A percentile compares a stretch with the other conserved stretches of the same genome.
Evolutionary conservation across 345 rosid genomes (phyloP).

Genomic region (Firmiana major): DNA sequence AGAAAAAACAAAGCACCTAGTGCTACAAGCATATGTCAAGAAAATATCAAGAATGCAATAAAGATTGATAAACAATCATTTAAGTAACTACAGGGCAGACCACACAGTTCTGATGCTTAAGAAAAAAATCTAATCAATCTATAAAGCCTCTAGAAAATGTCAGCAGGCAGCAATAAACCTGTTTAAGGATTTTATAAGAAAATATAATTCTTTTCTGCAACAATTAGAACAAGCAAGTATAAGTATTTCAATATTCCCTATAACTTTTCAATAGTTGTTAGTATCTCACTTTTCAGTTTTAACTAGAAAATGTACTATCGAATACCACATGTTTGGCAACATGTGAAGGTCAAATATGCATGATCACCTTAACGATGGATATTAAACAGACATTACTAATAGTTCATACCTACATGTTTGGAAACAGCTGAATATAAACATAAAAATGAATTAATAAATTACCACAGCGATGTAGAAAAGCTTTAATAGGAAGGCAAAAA

Average conservation of each 20-base stretch:
- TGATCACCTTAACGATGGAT: neutral
- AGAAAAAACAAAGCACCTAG: neutral
- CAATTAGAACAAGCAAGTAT: neutral
- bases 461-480: neutral
- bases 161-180: neutral
- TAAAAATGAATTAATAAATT: neutral
- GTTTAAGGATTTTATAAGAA: neutral
- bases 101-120: neutral
- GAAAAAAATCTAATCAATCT: neutral
- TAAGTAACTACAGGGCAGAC: neutral
- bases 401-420: neutral
- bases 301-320: neutral
- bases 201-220: neutral
- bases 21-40: neutral
- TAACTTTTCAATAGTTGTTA: neutral
- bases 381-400: neutral
- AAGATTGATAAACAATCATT: conserved; percentile 6
- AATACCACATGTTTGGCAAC: neutral
- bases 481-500: neutral
- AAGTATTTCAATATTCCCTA: neutral
- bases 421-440: neutral
- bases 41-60: neutral
- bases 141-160: conserved; percentile 1
- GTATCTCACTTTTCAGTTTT: neutral
- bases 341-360: neutral